Evolutionary conservation across 768 basidiomycete species (phyloP).

Genomic region (Omphalotus guepiniiformis): DNA sequence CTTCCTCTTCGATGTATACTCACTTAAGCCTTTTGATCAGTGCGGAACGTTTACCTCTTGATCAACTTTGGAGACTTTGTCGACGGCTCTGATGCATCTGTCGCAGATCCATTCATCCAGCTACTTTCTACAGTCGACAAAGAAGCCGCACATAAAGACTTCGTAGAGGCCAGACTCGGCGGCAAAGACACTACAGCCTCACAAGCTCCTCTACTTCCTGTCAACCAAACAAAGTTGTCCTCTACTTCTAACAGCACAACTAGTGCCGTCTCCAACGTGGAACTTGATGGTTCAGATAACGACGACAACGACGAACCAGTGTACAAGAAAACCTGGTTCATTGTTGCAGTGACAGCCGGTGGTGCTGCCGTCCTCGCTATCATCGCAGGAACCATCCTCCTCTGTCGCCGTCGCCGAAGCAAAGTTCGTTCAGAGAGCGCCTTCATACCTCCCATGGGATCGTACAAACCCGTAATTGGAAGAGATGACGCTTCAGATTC

Average conservation of each 20-base stretch:
- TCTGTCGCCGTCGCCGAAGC: neutral
- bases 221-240: neutral
- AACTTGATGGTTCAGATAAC: neutral
- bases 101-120: conserved; percentile 18
- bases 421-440: neutral
- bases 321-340: neutral
- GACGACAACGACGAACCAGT: neutral
- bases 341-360: neutral
- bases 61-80: conserved; percentile 23
- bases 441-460: neutral
- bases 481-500: neutral
- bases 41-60: conserved; percentile 19
- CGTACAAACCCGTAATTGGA: neutral
- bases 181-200: conserved; percentile 4
- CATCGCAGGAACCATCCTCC: neutral
- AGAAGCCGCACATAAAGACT: conserved; percentile 15
- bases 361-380: neutral
- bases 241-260: neutral
- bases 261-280: too few species aligned
- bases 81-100: conserved; percentile 11
- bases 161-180: conserved; percentile 14
- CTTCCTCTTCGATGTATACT: neutral
- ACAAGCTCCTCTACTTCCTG: neutral
- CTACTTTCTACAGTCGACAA: conserved; percentile 16
- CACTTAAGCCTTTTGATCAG: neutral